A percentile compares a stretch with the other conserved stretches of the same genome.
phyloP scores from a whole-genome alignment of 805 yeast species.

The Danielia oregonensis region DNA sequence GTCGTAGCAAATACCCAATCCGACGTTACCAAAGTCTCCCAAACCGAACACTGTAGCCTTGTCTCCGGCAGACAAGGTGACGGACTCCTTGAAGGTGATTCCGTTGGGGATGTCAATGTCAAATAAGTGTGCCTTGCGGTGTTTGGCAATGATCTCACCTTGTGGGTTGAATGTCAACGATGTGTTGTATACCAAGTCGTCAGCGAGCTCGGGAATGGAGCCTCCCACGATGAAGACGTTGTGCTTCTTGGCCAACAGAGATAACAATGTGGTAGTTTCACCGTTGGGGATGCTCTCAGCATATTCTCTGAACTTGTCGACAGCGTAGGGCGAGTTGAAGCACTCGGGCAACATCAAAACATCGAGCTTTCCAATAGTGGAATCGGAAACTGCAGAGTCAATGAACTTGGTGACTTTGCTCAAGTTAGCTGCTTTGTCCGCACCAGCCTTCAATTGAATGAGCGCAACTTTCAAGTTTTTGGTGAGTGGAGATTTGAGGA shows the following conservation, averaged over 20 bases:
- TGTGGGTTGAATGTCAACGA: slow-evolving; percentile 64
- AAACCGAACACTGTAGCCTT: slow-evolving; percentile 75
- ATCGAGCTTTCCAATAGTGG: slow-evolving; percentile 44
- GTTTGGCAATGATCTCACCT: slow-evolving; percentile 82
- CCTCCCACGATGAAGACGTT: slow-evolving; percentile 79
- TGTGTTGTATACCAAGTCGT: slow-evolving; percentile 59
- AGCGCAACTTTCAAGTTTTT: slow-evolving; percentile 75
- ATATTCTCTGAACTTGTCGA: slow-evolving; percentile 78
- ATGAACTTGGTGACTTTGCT: slow-evolving; percentile 62
- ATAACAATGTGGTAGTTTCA: slow-evolving; percentile 57
- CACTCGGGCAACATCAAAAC: slow-evolving; percentile 90
- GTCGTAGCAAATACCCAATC: slow-evolving; percentile 84
- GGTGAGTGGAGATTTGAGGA: slow-evolving; percentile 39
- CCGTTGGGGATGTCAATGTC: slow-evolving; percentile 92
- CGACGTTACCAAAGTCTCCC: slow-evolving; percentile 50
- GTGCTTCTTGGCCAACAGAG: slow-evolving; percentile 62
- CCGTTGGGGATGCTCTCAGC: slow-evolving; percentile 85
- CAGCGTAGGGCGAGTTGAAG: slow-evolving; percentile 93
- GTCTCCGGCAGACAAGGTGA: slow-evolving; percentile 71
- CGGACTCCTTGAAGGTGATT: slow-evolving; percentile 81
- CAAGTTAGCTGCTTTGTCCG: slow-evolving; percentile 77
- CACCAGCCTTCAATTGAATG: slow-evolving; percentile 77
- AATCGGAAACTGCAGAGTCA: slow-evolving; percentile 49
- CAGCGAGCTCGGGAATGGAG: slow-evolving; percentile 74
- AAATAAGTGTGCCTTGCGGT: slow-evolving; percentile 86